A percentile compares a stretch with the other conserved stretches of the same genome.
Evolutionary conservation across 192 early-diverging fungal species (phyloP).

Genomic region (Pecoramyces ruminantium): DNA sequence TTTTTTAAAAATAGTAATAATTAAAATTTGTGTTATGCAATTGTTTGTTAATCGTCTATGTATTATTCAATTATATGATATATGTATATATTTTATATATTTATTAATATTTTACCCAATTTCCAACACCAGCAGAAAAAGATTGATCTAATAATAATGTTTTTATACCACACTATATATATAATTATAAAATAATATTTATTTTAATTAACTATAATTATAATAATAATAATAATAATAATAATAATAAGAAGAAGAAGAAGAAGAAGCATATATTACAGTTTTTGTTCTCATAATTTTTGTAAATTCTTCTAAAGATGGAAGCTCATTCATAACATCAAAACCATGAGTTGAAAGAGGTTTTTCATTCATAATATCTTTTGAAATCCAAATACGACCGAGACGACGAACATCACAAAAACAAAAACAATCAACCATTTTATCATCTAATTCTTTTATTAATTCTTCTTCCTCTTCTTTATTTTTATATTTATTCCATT

Average conservation of each 20-base stretch:
- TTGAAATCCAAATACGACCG: slow-evolving; percentile 38
- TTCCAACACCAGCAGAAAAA: slow-evolving; percentile 66
- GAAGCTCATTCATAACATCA: slow-evolving; percentile 49
- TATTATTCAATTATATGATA: no score
- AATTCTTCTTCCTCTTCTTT: not conserved
- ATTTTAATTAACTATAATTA: no score
- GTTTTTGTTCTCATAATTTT: slow-evolving; percentile 6
- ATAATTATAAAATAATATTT: no score
- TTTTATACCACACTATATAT: slow-evolving; percentile 16
- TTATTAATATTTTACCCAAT: slow-evolving; percentile 26
- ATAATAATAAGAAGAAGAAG: no score
- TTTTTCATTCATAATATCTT: slow-evolving; percentile 19
- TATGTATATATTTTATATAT: no score
- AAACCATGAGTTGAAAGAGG: slow-evolving; percentile 54
- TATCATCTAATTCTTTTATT: not conserved
- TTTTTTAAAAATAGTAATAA: no score
- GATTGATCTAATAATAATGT: slow-evolving; percentile 54
- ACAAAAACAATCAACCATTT: not conserved
- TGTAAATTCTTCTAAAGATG: slow-evolving; percentile 23
- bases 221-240: no score
- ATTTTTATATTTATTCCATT: not conserved
- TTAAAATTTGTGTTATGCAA: no score
- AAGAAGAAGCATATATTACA: slow-evolving; percentile 22
- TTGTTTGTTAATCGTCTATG: no score
- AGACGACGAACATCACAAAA: slow-evolving; percentile 56